Percentiles rank a stretch among this genome's conserved stretches.
These are phyloP conservation scores for Hymenoscyphus salicellus DNA, from an alignment of 2,329 filamentous ascomycete species.

Conservation along the genomic window DNA sequence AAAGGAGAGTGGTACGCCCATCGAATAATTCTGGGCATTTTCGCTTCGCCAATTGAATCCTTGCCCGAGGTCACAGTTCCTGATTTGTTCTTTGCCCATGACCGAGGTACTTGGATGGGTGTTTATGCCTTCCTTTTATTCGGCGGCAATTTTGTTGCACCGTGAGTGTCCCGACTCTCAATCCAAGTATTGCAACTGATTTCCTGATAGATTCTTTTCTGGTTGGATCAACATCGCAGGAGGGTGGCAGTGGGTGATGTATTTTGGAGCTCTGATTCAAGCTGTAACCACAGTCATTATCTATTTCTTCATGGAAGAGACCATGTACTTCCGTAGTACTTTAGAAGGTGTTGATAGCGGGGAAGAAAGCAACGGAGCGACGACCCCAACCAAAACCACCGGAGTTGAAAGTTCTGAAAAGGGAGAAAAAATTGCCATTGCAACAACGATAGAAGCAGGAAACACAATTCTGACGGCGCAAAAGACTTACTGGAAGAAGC, in stretches of 20 bases:
- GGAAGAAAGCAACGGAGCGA: conserved; percentile 41
- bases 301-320: conserved; percentile 58
- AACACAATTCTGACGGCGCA: background rate
- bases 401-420: background rate
- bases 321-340: conserved; percentile 34
- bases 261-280: conserved; percentile 52
- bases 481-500: background rate
- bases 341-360: conserved; percentile 11
- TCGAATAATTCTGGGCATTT: conserved; percentile 20
- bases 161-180: background rate
- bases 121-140: conserved; percentile 43
- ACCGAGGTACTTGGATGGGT: conserved; percentile 41
- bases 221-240: conserved; percentile 46
- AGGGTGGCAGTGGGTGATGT: conserved; percentile 49
- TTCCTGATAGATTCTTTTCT: conserved; percentile 40
- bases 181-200: too few species aligned
- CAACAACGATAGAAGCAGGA: background rate
- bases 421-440: background rate
- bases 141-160: conserved; percentile 39
- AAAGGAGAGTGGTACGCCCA: conserved; percentile 17
- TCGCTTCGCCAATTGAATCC: conserved; percentile 19
- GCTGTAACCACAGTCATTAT: conserved; percentile 46
- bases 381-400: conserved; percentile 1
- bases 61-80: conserved; percentile 31
- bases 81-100: conserved; percentile 39